phyloP scores from a whole-genome alignment of 176 grass and related monocot species.

The Poa pratensis region DNA sequence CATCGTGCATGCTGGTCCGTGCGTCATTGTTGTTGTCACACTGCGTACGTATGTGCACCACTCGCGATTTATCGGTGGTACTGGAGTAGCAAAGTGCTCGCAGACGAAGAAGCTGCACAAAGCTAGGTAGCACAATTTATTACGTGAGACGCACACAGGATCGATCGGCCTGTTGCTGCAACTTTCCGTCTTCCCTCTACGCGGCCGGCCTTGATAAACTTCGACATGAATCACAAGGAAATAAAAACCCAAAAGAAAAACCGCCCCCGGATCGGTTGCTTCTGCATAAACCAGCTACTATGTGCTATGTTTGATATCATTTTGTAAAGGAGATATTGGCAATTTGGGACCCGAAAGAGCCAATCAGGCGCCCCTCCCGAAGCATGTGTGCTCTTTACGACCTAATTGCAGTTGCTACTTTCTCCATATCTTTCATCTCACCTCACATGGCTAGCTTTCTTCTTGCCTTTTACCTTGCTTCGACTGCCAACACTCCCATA shows the following conservation, averaged over 20 bases:
- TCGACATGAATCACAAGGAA: neutral
- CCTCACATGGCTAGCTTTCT: slow-evolving; percentile 9
- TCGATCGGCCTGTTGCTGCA: neutral
- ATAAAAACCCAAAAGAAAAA: neutral
- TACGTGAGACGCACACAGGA: neutral
- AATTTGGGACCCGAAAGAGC: neutral
- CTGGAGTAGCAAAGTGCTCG: neutral
- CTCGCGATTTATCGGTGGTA: neutral
- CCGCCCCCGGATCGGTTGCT: neutral
- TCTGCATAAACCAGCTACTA: neutral
- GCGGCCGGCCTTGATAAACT: neutral
- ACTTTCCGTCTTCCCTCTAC: neutral
- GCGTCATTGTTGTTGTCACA: no score
- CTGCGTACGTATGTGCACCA: no score
- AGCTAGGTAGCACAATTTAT: neutral
- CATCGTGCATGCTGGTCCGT: no score
- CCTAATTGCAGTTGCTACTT: slow-evolving; percentile 14
- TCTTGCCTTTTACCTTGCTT: slow-evolving; percentile 32
- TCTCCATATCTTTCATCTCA: neutral
- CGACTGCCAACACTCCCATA: slow-evolving; percentile 13
- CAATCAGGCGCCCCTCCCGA: neutral
- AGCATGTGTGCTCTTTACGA: slow-evolving; percentile 3
- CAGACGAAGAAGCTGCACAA: neutral
- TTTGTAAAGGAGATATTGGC: neutral
- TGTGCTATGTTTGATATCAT: neutral